Evolutionary conservation across 345 rosid species (phyloP), one percentile per base, ranked within the genome.

Genomic region (Gossypium mustelinum): DNA sequence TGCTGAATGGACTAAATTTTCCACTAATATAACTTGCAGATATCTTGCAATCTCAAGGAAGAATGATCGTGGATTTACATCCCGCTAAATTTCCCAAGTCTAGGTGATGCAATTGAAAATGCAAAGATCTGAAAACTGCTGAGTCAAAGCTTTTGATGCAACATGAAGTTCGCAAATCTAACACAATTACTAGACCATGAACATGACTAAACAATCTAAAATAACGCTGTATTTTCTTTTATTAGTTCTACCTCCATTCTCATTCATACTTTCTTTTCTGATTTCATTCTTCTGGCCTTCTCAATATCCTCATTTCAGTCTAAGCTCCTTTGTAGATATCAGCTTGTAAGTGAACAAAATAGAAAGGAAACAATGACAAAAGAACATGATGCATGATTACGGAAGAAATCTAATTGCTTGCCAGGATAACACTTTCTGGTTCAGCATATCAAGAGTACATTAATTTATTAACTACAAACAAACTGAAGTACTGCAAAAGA

Each of bases 21-120:
- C 47, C 9, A 57, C 27, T 58, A 41, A 54, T 69, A 74, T 55
- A 13, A 72, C 12, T 17, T 77, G 80, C 84, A 87, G 88, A 82
- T 87, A 79, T 91, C 87, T 48, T 68, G 97, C 86, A 18, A 91
- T 93, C 41, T 77, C 90, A 7, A 88, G 80, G 87, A 91, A 91
- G 67, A 81, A 93, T 65, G 88, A 85, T 68, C 89, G 88, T 59
- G 91, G 98, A 47, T 85, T 93, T 0, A 87, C 79, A 75, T 81
- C 87, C 75, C 7, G 1, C 41, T 34, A 34, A 34, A 34, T 5
- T 91, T 89, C 77, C 98, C 97, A 1, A 94, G 94, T 47, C 78
- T 88, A 75, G 86, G 86, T 43, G 93, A 93, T 84, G 93, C 93
- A 20, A 73, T 83, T 0, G 90, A 89, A 73, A 77, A 76, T 67